These are phyloP conservation scores for Verticillium dahliae DNA, from an alignment of 2,329 filamentous ascomycete genomes.

Conservation along the genomic window DNA sequence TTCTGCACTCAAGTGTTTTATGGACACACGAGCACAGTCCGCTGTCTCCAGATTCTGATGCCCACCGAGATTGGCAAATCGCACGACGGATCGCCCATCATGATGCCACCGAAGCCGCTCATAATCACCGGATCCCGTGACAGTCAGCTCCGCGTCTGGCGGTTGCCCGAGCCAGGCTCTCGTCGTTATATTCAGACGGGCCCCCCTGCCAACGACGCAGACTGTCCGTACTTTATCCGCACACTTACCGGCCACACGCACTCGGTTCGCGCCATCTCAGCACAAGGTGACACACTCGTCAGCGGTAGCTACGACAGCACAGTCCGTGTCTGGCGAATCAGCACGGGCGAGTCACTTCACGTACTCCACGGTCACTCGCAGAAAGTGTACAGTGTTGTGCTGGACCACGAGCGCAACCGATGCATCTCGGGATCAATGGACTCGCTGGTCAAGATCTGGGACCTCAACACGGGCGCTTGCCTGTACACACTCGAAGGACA, in stretches of 20 bases:
- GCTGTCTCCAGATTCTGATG: slow-evolving; percentile 90
- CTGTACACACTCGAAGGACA: slow-evolving; percentile 91
- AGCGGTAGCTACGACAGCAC: slow-evolving; percentile 96
- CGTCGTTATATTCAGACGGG: slow-evolving; percentile 72
- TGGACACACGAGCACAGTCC: slow-evolving; percentile 93
- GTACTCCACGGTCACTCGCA: slow-evolving; percentile 79
- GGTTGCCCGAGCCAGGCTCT: slow-evolving; percentile 74
- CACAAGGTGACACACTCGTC: slow-evolving; percentile 90
- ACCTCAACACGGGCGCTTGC: slow-evolving; percentile 76
- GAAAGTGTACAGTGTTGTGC: slow-evolving; percentile 95
- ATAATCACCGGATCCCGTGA: slow-evolving; percentile 97
- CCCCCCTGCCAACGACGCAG: slow-evolving; percentile 64
- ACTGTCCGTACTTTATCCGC: slow-evolving; percentile 93
- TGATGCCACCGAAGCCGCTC: slow-evolving; percentile 89
- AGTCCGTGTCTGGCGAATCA: slow-evolving; percentile 95
- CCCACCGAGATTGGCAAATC: slow-evolving; percentile 70
- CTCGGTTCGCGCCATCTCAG: slow-evolving; percentile 92
- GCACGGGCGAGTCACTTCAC: slow-evolving; percentile 82
- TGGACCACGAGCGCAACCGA: slow-evolving; percentile 84
- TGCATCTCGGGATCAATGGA: slow-evolving; percentile 99
- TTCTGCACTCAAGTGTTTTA: slow-evolving; percentile 94
- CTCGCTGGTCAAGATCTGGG: slow-evolving; percentile 96
- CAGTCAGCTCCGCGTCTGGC: slow-evolving; percentile 91
- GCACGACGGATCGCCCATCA: slow-evolving; percentile 65
- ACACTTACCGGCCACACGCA: slow-evolving; percentile 81